These are phyloP conservation scores for Vickermania spadyakhi DNA, from an alignment of 208 protist genomes.

Conservation along the genomic window DNA sequence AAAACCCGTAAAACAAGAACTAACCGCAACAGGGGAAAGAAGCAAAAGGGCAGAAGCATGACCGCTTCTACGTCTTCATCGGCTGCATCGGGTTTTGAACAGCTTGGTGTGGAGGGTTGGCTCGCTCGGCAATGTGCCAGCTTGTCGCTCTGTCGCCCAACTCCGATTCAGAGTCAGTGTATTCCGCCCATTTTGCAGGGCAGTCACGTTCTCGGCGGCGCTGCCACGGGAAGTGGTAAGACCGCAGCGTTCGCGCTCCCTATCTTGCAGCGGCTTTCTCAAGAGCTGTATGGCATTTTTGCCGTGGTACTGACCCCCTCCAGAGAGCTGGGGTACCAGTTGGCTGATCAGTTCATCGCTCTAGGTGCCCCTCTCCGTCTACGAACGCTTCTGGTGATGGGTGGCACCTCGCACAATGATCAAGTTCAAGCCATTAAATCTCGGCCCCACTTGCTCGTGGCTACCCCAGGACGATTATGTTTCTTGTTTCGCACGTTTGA, in stretches of 20 bases:
- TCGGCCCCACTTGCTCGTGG: conserved; percentile 76
- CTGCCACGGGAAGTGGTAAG: conserved; percentile 97
- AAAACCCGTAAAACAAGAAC: too few relatives aligned
- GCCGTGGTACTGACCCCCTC: conserved; percentile 96
- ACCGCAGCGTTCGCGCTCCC: conserved; percentile 98
- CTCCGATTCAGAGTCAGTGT: conserved; percentile 63
- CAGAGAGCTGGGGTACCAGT: conserved; percentile 95
- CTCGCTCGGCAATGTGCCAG: conserved; percentile 65
- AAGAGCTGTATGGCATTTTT: conserved; percentile 96
- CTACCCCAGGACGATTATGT: conserved; percentile 64
- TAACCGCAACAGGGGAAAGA: too few relatives aligned
- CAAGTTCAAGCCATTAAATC: conserved; percentile 67
- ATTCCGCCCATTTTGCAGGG: conserved; percentile 78
- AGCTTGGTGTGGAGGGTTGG: conserved; percentile 62
- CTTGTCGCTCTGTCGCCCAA: conserved; percentile 73
- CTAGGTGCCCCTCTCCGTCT: conserved; percentile 68
- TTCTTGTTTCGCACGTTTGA: conserved; percentile 45
- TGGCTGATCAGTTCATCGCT: conserved; percentile 85
- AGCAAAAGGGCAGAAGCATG: too few relatives aligned
- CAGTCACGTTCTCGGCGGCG: conserved; percentile 89
- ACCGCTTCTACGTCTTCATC: too few relatives aligned
- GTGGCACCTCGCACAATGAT: conserved; percentile 61
- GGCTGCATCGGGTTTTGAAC: conserved; percentile 28
- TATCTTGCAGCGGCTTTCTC: conserved; percentile 91
- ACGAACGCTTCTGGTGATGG: conserved; percentile 60